Conservation (phyloP, 1,284 basidiomycete genomes). For the Naganishia cerealis region DNA sequence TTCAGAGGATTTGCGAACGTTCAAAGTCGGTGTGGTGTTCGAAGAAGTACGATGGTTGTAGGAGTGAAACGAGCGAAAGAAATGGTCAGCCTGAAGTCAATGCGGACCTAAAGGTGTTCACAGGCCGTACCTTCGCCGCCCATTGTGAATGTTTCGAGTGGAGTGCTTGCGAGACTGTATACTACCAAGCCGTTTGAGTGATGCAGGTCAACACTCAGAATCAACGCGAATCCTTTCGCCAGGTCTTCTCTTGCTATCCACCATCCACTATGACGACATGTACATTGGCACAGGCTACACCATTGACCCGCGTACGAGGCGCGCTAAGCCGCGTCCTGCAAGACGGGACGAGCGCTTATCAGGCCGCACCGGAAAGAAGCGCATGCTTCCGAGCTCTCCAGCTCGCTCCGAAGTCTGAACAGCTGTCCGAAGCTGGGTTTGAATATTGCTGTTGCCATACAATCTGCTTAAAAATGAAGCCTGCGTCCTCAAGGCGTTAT, state of each 20-base stretch:
- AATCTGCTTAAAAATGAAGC: no score
- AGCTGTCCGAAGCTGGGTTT: no score
- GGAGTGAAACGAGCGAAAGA: not conserved
- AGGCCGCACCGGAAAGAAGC: not conserved
- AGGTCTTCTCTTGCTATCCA: not conserved
- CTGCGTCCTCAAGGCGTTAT: no score
- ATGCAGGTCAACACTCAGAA: not conserved
- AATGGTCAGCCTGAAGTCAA: not conserved
- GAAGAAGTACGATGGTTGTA: no score
- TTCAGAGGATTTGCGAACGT: not conserved
- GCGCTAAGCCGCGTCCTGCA: not conserved
- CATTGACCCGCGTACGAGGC: not conserved
- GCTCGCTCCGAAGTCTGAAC: no score
- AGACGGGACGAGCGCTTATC: no score
- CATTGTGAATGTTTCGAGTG: conserved; percentile 16
- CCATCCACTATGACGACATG: conserved; percentile 18
- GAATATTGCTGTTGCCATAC: no score
- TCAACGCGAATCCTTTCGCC: not conserved
- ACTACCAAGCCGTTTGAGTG: not conserved
- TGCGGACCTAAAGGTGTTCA: not conserved
- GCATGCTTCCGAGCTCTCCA: not conserved
- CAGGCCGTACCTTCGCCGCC: conserved; percentile 30
- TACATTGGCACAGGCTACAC: not conserved
- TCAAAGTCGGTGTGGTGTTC: not conserved
- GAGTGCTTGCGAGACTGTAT: conserved; percentile 3